phyloP scores from a whole-genome alignment of 2,329 filamentous ascomycete species.

The Diplodia intermedia region DNA sequence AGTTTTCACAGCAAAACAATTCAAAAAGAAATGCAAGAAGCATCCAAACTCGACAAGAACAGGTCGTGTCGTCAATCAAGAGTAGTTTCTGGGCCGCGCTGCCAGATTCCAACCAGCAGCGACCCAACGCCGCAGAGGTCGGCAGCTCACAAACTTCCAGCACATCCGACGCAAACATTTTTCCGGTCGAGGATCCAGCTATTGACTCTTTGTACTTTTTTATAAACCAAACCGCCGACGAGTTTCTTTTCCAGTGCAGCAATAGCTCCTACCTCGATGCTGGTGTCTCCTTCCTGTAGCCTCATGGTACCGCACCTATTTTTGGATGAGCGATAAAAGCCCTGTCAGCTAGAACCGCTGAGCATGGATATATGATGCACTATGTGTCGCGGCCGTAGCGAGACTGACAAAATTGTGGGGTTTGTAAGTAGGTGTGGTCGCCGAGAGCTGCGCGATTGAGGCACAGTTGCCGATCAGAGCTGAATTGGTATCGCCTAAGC shows the following conservation, averaged over 20 bases:
- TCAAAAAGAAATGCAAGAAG: neutral
- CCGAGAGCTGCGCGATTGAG: no score
- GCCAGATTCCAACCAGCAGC: neutral
- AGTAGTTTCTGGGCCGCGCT: neutral
- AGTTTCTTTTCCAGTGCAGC: conserved; percentile 16
- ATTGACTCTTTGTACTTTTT: neutral
- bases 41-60: neutral
- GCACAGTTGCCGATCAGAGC: no score
- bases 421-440: no score
- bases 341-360: no score
- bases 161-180: no score
- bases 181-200: neutral
- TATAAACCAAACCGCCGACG: neutral
- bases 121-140: neutral
- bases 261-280: neutral
- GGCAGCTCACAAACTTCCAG: no score
- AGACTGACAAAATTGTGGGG: no score
- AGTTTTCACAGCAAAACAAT: neutral
- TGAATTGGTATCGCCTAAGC: no score
- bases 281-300: neutral
- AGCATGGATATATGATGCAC: no score
- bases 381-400: no score
- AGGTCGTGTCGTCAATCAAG: neutral
- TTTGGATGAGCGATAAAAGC: no score
- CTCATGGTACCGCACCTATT: no score